A percentile compares a stretch with the other conserved stretches of the same genome.
These are phyloP conservation scores for Ascochyta pisi DNA, from an alignment of 2,329 filamentous ascomycete genomes.

Conservation along the genomic window DNA sequence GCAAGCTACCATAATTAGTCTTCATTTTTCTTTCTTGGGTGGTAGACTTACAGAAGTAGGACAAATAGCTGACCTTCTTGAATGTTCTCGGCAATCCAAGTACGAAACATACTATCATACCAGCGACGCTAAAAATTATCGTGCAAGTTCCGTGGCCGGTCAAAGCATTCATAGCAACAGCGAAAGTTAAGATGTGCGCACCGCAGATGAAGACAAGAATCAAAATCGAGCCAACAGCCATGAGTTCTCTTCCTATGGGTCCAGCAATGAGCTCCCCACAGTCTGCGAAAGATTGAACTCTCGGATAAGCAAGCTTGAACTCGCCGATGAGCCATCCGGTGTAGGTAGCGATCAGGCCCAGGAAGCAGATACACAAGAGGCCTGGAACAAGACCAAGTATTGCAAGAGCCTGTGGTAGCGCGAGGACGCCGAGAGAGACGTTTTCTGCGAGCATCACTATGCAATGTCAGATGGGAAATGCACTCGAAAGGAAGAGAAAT, in stretches of 20 bases:
- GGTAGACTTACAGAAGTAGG: slow-evolving; percentile 59
- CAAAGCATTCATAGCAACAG: slow-evolving; percentile 71
- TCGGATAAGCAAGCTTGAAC: slow-evolving; percentile 64
- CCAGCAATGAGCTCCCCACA: slow-evolving; percentile 69
- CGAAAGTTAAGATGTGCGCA: slow-evolving; percentile 75
- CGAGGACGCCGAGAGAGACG: slow-evolving; percentile 64
- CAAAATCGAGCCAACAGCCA: slow-evolving; percentile 67
- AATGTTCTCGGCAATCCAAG: slow-evolving; percentile 68
- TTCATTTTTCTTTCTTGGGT: not conserved
- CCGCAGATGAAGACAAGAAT: slow-evolving; percentile 74
- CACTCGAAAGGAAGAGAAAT: not conserved
- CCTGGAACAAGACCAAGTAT: slow-evolving; percentile 62
- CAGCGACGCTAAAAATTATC: slow-evolving; percentile 68
- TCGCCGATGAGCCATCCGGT: slow-evolving; percentile 67
- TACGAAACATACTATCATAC: slow-evolving; percentile 64
- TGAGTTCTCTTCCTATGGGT: slow-evolving; percentile 65
- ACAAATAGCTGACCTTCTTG: slow-evolving; percentile 67
- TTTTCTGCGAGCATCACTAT: slow-evolving; percentile 66
- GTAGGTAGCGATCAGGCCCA: slow-evolving; percentile 65
- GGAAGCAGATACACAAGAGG: slow-evolving; percentile 59
- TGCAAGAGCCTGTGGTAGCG: slow-evolving; percentile 61
- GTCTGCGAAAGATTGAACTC: slow-evolving; percentile 71
- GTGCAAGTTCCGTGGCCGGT: slow-evolving; percentile 68
- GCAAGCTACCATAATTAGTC: slow-evolving; percentile 57
- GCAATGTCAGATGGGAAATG: not conserved